Evolutionary conservation across 1,139 yeast species (phyloP).

Genomic region (Suhomyces guaymorum): DNA sequence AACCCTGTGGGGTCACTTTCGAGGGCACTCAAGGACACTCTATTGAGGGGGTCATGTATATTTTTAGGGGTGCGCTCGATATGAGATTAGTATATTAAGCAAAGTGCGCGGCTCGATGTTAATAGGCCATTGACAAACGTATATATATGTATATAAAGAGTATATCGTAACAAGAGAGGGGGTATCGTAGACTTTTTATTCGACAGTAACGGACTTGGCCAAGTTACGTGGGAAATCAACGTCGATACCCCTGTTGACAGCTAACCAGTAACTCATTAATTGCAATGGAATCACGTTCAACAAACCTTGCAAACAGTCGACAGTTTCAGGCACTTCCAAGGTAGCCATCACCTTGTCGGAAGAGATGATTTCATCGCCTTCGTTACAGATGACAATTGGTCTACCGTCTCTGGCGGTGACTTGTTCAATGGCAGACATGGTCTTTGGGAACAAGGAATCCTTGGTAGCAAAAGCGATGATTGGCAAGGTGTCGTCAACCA

Average conservation of each 20-base stretch:
- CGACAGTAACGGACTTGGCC: conserved; percentile 98
- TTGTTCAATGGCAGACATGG: conserved; percentile 93
- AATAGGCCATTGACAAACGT: conserved; percentile 5
- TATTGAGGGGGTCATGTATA: too few species aligned
- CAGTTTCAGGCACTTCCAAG: conserved; percentile 91
- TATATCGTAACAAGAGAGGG: conserved; percentile 5
- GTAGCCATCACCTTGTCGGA: conserved; percentile 60
- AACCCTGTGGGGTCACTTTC: too few species aligned
- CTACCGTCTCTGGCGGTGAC: conserved; percentile 97
- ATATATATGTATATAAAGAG: conserved; percentile 4
- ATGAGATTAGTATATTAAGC: conserved; percentile 11
- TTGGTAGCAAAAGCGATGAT: conserved; percentile 96
- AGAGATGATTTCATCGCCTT: conserved; percentile 69
- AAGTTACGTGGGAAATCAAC: conserved; percentile 99
- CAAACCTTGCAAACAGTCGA: conserved; percentile 96
- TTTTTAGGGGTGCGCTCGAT: too few species aligned
- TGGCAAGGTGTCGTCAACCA: conserved; percentile 92
- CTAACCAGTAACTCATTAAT: conserved; percentile 96
- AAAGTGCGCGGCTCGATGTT: conserved; percentile 1
- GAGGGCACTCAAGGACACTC: too few species aligned
- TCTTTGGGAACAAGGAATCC: conserved; percentile 95
- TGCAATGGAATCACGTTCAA: conserved; percentile 94
- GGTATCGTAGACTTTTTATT: conserved; percentile 35
- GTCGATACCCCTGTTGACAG: conserved; percentile 91
- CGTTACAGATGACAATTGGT: conserved; percentile 91